These are phyloP conservation scores for Breviolum minutum DNA, from an alignment of 73 alveolate species.

Conservation along the genomic window DNA sequence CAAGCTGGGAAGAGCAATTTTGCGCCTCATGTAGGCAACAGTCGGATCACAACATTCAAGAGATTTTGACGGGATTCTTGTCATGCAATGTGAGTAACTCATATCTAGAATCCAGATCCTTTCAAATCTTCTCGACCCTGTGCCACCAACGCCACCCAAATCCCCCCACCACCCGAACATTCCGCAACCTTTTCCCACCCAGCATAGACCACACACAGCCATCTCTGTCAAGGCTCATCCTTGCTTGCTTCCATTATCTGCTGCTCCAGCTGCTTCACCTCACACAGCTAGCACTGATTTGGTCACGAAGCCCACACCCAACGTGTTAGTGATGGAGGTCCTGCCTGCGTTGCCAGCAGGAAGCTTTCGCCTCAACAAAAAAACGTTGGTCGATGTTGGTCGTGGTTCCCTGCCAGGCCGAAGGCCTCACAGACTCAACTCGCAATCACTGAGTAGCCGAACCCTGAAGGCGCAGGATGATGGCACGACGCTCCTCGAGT, in stretches of 20 bases:
- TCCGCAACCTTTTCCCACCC: not conserved
- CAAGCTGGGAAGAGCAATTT: constrained; percentile 41
- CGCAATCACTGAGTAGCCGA: not conserved
- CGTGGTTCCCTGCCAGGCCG: too few relatives aligned
- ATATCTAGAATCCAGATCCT: too few relatives aligned
- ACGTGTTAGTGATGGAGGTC: not conserved
- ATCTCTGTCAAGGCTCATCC: not conserved
- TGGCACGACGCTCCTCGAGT: constrained; percentile 53
- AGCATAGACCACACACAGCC: not conserved
- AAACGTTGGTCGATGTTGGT: too few relatives aligned
- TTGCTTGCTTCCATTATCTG: constrained; percentile 76
- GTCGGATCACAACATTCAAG: too few relatives aligned
- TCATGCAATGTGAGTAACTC: too few relatives aligned
- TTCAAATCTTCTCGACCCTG: too few relatives aligned
- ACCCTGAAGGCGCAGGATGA: constrained; percentile 63
- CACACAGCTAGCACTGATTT: not conserved
- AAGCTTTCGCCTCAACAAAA: constrained; percentile 14
- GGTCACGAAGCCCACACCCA: not conserved
- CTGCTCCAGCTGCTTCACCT: constrained; percentile 91
- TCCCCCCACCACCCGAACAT: not conserved
- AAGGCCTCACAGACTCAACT: too few relatives aligned
- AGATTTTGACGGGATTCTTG: too few relatives aligned
- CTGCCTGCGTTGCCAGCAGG: constrained; percentile 77
- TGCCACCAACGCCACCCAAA: not conserved
- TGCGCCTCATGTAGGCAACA: constrained; percentile 24